phyloP scores from a whole-genome alignment of 192 early-diverging fungal genomes.

The Mortierella hygrophila region DNA sequence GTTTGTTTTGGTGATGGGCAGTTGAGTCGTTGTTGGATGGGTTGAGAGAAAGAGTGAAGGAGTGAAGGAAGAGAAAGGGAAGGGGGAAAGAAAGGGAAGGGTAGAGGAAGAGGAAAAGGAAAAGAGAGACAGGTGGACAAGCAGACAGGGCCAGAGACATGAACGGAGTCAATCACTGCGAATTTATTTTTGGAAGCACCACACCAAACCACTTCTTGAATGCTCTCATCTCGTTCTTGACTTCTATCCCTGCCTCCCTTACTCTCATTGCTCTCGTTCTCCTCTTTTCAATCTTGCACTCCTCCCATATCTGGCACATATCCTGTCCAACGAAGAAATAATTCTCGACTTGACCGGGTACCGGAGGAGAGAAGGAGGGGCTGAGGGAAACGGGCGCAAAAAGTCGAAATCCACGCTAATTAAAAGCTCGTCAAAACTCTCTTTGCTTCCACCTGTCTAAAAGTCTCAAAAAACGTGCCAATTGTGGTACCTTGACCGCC shows the following conservation, averaged over 20 bases:
- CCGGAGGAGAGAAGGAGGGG: too few species aligned
- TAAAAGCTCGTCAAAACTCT: too few species aligned
- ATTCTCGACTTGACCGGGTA: background rate
- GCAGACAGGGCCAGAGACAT: background rate
- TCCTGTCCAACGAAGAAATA: background rate
- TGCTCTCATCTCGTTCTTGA: background rate
- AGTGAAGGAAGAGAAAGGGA: background rate
- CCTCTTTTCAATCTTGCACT: background rate
- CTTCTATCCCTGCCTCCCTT: background rate
- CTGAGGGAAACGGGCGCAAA: too few species aligned
- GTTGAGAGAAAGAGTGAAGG: background rate
- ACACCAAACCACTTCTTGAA: background rate
- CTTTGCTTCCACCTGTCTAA: too few species aligned
- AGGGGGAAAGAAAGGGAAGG: background rate
- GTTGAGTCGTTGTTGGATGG: background rate
- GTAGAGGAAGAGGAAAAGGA: background rate
- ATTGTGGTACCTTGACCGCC: too few species aligned
- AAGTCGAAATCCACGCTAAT: too few species aligned
- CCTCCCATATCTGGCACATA: background rate
- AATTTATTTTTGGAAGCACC: background rate
- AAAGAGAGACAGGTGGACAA: background rate
- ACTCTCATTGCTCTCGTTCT: background rate
- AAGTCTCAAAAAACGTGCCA: too few species aligned
- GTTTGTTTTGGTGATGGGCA: background rate
- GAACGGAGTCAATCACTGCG: background rate